Conservation (phyloP, 2,329 filamentous ascomycete genomes). For the Chalaropsis ovoidea region DNA sequence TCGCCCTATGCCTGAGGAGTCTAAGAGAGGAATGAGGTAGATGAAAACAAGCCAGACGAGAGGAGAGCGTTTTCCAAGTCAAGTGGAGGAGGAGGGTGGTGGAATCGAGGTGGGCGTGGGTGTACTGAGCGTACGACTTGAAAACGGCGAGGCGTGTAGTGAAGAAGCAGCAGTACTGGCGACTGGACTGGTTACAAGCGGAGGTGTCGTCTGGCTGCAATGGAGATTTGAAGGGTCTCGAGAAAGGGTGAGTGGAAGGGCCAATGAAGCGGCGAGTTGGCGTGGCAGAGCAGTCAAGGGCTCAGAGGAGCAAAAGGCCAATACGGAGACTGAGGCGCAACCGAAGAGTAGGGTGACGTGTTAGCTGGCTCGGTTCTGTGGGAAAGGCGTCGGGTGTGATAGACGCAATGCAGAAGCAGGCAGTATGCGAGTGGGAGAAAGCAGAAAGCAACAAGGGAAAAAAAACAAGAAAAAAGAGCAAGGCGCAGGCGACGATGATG, state of each 20-base stretch:
- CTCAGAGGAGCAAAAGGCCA: constrained; percentile 13
- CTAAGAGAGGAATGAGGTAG: background rate
- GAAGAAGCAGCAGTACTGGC: background rate
- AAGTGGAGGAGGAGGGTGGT: background rate
- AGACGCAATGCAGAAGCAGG: constrained; percentile 21
- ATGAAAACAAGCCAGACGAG: background rate
- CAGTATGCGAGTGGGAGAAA: constrained; percentile 17
- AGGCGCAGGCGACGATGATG: background rate
- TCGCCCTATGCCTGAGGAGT: constrained; percentile 1
- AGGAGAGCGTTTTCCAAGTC: background rate
- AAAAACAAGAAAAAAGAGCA: background rate
- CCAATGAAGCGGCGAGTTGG: background rate
- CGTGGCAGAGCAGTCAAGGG: background rate
- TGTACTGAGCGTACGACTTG: constrained; percentile 2
- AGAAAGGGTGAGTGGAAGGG: background rate
- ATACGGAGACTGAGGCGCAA: constrained; percentile 20
- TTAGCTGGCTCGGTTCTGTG: constrained; percentile 23
- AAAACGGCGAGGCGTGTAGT: background rate
- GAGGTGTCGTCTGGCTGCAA: background rate
- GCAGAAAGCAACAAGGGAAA: background rate
- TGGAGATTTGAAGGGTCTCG: background rate
- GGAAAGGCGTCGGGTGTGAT: constrained; percentile 22
- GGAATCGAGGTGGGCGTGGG: background rate
- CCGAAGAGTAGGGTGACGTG: constrained; percentile 25
- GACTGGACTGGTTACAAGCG: background rate